Evolutionary conservation across 306 rosid species (phyloP).

Genomic region (Mimosa pudica): DNA sequence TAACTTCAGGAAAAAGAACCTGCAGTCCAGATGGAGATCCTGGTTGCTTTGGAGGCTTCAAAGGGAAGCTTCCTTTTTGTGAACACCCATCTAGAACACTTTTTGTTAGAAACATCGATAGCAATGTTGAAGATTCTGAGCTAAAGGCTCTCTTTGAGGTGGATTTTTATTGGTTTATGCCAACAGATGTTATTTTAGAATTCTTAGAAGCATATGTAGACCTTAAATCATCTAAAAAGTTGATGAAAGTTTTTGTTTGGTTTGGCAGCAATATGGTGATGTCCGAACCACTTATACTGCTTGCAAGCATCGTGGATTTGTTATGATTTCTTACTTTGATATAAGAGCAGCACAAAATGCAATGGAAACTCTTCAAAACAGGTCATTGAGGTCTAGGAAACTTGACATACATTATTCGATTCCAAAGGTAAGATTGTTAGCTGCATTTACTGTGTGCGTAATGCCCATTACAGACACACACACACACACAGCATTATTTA

Average conservation of each 20-base stretch:
- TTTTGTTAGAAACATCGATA: slow-evolving; percentile 75
- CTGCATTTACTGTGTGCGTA: slow-evolving; percentile 26
- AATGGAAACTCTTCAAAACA: slow-evolving; percentile 67
- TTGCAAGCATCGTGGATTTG: slow-evolving; percentile 83
- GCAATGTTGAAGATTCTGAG: slow-evolving; percentile 73
- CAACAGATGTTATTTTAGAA: slow-evolving; percentile 30
- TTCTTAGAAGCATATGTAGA: slow-evolving; percentile 27
- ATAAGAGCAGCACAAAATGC: slow-evolving; percentile 80
- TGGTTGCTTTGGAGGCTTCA: slow-evolving; percentile 51
- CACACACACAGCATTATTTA: slow-evolving; percentile 4
- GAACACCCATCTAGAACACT: slow-evolving; percentile 84
- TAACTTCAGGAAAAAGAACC: slow-evolving; percentile 40
- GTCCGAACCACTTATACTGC: slow-evolving; percentile 70
- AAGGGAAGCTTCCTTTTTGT: slow-evolving; percentile 56
- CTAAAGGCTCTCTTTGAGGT: slow-evolving; percentile 82
- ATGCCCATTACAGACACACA: slow-evolving; percentile 9
- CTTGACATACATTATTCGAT: slow-evolving; percentile 81
- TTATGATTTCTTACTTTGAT: slow-evolving; percentile 76
- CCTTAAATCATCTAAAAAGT: slow-evolving; percentile 17
- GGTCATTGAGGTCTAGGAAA: slow-evolving; percentile 60
- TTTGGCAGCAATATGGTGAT: slow-evolving; percentile 72
- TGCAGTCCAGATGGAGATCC: slow-evolving; percentile 44
- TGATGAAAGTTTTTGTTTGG: slow-evolving; percentile 39
- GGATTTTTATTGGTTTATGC: slow-evolving; percentile 38
- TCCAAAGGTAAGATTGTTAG: slow-evolving; percentile 60